Percentiles rank a stretch among this genome's conserved stretches.
These are phyloP conservation scores for Pyrenophora tritici-repentis DNA, from an alignment of 2,329 filamentous ascomycete genomes.

Conservation along the genomic window DNA sequence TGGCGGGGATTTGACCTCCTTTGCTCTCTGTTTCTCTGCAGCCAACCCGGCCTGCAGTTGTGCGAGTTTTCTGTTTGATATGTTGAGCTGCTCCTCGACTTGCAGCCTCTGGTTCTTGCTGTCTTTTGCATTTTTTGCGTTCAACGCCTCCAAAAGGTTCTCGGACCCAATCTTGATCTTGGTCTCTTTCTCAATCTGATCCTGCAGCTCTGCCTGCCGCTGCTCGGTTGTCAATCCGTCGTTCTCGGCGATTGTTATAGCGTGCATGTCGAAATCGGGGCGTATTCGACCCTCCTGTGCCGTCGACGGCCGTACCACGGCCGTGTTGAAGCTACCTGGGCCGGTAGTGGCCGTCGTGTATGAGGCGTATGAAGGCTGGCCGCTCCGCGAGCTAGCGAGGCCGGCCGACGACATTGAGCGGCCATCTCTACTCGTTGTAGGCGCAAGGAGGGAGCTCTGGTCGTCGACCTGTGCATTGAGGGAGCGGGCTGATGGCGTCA, in stretches of 20 bases:
- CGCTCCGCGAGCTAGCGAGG: conserved; percentile 66
- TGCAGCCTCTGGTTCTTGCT: conserved; percentile 68
- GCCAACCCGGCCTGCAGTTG: conserved; percentile 64
- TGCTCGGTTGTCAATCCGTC: conserved; percentile 68
- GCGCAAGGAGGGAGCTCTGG: conserved; percentile 50
- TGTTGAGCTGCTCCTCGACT: conserved; percentile 82
- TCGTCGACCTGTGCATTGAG: conserved; percentile 47
- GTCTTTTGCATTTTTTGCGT: conserved; percentile 94
- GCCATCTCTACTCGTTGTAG: conserved; percentile 56
- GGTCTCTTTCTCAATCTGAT: conserved; percentile 89
- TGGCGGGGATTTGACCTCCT: conserved; percentile 56
- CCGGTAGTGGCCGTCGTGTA: conserved; percentile 69
- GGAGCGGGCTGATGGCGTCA: conserved; percentile 50
- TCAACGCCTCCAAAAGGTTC: conserved; percentile 93
- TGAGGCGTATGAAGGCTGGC: conserved; percentile 65
- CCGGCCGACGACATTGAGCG: conserved; percentile 60
- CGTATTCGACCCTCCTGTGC: conserved; percentile 66
- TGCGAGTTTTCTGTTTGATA: conserved; percentile 75
- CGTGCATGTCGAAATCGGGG: conserved; percentile 61
- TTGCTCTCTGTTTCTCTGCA: conserved; percentile 63
- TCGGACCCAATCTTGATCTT: conserved; percentile 98
- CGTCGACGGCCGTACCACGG: conserved; percentile 71
- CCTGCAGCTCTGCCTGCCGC: conserved; percentile 74
- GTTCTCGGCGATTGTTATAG: conserved; percentile 63
- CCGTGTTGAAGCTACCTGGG: conserved; percentile 86